Conservation (phyloP, 2,329 filamentous ascomycete species). For the Aureobasidium uvarum region DNA sequence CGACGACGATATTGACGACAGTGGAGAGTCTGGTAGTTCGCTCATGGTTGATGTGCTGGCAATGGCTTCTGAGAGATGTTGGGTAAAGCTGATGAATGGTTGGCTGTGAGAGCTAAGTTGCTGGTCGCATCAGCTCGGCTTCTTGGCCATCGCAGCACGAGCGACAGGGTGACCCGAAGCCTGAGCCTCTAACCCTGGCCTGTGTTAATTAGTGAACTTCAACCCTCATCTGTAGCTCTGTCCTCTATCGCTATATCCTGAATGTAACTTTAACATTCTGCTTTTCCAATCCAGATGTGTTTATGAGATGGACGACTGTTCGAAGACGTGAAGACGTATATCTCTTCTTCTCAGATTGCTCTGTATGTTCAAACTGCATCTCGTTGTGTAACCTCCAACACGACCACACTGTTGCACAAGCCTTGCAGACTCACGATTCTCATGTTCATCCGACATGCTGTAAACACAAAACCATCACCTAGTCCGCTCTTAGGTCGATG, state of each 20-base stretch:
- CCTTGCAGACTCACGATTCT: too few relatives aligned
- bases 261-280: background rate
- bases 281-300: too few relatives aligned
- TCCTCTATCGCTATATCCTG: background rate
- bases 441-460: too few relatives aligned
- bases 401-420: too few relatives aligned
- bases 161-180: background rate
- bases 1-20: slow-evolving; percentile 61
- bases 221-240: background rate
- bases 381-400: too few relatives aligned
- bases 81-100: background rate
- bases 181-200: background rate
- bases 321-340: too few relatives aligned
- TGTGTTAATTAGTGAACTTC: background rate
- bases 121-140: slow-evolving; percentile 5
- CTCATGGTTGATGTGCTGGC: slow-evolving; percentile 8
- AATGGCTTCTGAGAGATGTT: background rate
- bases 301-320: too few relatives aligned
- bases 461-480: too few relatives aligned
- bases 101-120: background rate
- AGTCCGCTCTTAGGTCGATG: too few relatives aligned
- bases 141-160: background rate
- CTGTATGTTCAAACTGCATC: too few relatives aligned
- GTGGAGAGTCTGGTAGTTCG: slow-evolving; percentile 33
- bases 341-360: too few relatives aligned